These are phyloP conservation scores for Peronospora belbahrii DNA, from an alignment of 352 stramenopile species.

Conservation along the genomic window DNA sequence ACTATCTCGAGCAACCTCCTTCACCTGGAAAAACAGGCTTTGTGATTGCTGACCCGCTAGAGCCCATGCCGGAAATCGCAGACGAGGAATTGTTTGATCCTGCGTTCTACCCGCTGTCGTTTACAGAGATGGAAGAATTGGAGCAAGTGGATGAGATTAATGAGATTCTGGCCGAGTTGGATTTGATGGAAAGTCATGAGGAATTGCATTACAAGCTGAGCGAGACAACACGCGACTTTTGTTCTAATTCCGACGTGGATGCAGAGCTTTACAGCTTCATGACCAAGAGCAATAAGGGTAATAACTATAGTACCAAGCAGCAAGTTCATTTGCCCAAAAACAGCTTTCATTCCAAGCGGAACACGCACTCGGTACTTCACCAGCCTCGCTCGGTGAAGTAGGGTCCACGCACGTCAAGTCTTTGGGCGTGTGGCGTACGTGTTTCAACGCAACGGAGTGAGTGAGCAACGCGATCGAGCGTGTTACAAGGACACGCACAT, in stretches of 20 bases:
- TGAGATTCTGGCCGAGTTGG: constrained; percentile 65
- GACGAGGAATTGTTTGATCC: constrained; percentile 78
- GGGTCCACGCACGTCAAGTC: constrained; percentile 8
- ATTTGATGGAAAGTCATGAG: constrained; percentile 71
- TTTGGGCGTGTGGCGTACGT: constrained; percentile 23
- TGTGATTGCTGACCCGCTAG: constrained; percentile 53
- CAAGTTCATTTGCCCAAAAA: constrained; percentile 25
- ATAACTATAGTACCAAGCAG: constrained; percentile 30
- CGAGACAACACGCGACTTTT: constrained; percentile 51
- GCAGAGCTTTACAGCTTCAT: constrained; percentile 51
- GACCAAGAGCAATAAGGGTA: constrained; percentile 42
- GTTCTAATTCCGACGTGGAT: constrained; percentile 45
- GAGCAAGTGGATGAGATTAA: constrained; percentile 79
- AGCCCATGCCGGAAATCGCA: constrained; percentile 42
- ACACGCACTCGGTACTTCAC: constrained; percentile 44
- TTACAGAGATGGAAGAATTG: constrained; percentile 53
- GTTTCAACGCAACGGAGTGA: constrained; percentile 20
- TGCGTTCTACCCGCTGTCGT: constrained; percentile 47
- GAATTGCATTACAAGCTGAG: constrained; percentile 53
- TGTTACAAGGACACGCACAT: constrained; percentile 24
- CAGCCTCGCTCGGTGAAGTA: constrained; percentile 71
- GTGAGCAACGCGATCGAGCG: not conserved
- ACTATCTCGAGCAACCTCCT: constrained; percentile 55
- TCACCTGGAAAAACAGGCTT: constrained; percentile 52
- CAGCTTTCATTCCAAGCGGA: constrained; percentile 38